Evolutionary conservation across 805 yeast genomes (phyloP).

Genomic region (Nakazawaea molendinolei): DNA sequence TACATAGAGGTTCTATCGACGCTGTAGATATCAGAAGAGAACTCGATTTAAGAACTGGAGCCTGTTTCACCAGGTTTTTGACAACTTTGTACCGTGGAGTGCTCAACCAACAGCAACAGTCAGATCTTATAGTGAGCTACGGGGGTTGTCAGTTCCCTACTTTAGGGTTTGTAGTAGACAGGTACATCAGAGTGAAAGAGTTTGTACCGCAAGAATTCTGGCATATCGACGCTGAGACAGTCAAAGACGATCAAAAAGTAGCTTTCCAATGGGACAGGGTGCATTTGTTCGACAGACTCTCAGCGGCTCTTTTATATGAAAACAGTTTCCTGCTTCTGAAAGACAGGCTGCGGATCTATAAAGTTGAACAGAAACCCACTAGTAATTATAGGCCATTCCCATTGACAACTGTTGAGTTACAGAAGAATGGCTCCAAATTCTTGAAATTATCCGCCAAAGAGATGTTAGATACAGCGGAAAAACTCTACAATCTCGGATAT

Average conservation of each 20-base stretch:
- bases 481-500: conserved; percentile 76
- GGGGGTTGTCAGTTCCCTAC: conserved; percentile 98
- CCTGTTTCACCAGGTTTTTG: conserved; percentile 77
- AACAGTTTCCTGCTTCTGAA: conserved; percentile 43
- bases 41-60: conserved; percentile 83
- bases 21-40: conserved; percentile 88
- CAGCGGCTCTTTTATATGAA: conserved; percentile 60
- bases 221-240: conserved; percentile 52
- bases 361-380: conserved; percentile 55
- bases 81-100: conserved; percentile 39
- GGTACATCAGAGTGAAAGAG: conserved; percentile 66
- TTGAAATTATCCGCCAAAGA: conserved; percentile 76
- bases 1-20: conserved; percentile 64
- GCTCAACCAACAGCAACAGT: conserved; percentile 13
- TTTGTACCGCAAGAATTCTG: conserved; percentile 80
- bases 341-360: conserved; percentile 43
- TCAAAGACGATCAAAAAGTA: conserved; percentile 33
- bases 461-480: conserved; percentile 75
- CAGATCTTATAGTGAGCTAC: conserved; percentile 49
- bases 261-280: conserved; percentile 67
- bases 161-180: conserved; percentile 89
- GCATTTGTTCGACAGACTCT: conserved; percentile 65
- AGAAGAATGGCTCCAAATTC: conserved; percentile 71
- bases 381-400: conserved; percentile 82
- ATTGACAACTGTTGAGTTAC: conserved; percentile 88